phyloP scores from a whole-genome alignment of 2,329 filamentous ascomycete genomes.

The Exophiala xenobiotica region DNA sequence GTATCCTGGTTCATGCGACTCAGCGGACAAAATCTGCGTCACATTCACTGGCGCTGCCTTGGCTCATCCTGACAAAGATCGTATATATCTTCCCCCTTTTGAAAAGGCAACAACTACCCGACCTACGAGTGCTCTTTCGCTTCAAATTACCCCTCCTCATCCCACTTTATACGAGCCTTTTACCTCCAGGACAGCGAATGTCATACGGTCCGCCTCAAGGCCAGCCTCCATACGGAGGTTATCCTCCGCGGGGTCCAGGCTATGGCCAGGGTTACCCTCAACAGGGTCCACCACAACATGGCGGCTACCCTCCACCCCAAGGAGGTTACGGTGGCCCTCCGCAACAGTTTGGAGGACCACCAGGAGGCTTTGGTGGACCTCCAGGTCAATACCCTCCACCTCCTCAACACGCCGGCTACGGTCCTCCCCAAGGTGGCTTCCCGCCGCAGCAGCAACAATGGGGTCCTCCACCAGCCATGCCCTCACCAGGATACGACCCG shows the following conservation, averaged over 20 bases:
- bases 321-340: conserved; percentile 27
- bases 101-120: conserved; percentile 9
- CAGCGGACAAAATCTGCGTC: neutral
- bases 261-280: conserved; percentile 26
- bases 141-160: conserved; percentile 3
- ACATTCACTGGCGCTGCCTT: neutral
- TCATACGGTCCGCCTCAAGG: conserved; percentile 26
- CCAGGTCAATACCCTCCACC: conserved; percentile 28
- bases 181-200: conserved; percentile 10
- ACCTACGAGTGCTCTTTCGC: no score
- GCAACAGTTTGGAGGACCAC: conserved; percentile 23
- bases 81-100: neutral
- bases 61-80: neutral
- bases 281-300: conserved; percentile 30
- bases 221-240: conserved; percentile 32
- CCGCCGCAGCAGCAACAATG: conserved; percentile 33
- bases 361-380: conserved; percentile 9
- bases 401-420: conserved; percentile 42
- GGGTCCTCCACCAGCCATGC: conserved; percentile 56
- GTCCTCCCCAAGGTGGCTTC: conserved; percentile 41
- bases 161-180: neutral
- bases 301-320: conserved; percentile 17
- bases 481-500: conserved; percentile 72
- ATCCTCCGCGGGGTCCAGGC: conserved; percentile 18
- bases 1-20: neutral